Conservation (phyloP, 192 early-diverging fungal genomes). For the Podochytrium sp. region DNA sequence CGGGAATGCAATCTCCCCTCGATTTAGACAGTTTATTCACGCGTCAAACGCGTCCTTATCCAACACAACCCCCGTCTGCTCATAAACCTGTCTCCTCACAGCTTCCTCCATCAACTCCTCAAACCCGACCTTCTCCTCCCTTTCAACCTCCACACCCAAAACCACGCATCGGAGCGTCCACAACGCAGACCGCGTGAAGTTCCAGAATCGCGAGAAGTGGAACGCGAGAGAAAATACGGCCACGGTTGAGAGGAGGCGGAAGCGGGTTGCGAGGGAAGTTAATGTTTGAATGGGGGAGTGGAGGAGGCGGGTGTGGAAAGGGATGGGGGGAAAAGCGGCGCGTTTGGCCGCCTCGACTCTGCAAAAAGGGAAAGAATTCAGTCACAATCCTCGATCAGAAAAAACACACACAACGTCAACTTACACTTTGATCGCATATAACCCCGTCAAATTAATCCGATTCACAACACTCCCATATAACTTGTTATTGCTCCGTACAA, state of each 20-base stretch:
- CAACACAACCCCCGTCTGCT: slow-evolving; percentile 77
- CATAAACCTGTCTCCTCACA: slow-evolving; percentile 68
- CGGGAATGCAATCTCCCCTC: background rate
- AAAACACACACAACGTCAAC: slow-evolving; percentile 31
- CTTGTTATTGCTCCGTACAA: slow-evolving; percentile 76
- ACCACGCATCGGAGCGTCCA: background rate
- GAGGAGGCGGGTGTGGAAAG: slow-evolving; percentile 9
- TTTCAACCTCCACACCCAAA: too few relatives aligned
- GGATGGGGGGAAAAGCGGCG: background rate
- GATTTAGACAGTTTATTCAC: slow-evolving; percentile 34
- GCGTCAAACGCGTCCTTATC: slow-evolving; percentile 79
- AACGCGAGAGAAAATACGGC: slow-evolving; percentile 64
- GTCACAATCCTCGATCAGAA: too few relatives aligned
- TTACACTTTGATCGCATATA: slow-evolving; percentile 70
- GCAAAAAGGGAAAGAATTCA: background rate
- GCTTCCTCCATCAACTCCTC: slow-evolving; percentile 77
- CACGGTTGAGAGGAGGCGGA: slow-evolving; percentile 62
- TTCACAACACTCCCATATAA: slow-evolving; percentile 84
- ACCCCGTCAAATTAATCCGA: slow-evolving; percentile 82
- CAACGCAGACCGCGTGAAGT: slow-evolving; percentile 38
- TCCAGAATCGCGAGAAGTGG: slow-evolving; percentile 51
- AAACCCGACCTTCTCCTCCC: slow-evolving; percentile 58
- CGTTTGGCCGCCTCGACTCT: background rate
- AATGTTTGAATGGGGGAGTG: slow-evolving; percentile 46
- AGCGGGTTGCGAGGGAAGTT: slow-evolving; percentile 59